phyloP scores from a whole-genome alignment of 2,329 filamentous ascomycete species.

The Xylariaceae sp. region DNA sequence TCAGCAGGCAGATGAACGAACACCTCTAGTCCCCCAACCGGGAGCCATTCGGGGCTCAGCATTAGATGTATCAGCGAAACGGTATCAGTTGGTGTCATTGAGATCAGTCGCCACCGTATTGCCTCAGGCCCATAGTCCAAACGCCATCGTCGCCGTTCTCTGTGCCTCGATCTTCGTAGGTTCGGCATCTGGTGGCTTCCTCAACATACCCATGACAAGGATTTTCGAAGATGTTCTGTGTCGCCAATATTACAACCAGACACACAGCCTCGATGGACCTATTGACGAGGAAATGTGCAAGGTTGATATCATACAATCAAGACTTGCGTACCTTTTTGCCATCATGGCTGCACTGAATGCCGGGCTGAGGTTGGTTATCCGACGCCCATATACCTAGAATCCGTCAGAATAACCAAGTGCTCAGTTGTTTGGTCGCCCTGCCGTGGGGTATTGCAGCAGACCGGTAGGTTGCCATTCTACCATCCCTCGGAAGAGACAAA shows the following conservation, averaged over 20 bases:
- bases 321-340: conserved; percentile 36
- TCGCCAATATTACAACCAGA: conserved; percentile 34
- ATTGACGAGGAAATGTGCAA: conserved; percentile 40
- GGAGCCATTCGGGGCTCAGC: background rate
- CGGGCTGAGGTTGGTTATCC: conserved; percentile 8
- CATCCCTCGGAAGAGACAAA: background rate
- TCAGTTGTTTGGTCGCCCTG: conserved; percentile 34
- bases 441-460: conserved; percentile 40
- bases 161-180: conserved; percentile 31
- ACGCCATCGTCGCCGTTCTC: conserved; percentile 27
- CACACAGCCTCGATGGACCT: conserved; percentile 17
- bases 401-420: too few species aligned
- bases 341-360: conserved; percentile 30
- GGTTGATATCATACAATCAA: conserved; percentile 34
- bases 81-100: background rate
- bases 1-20: conserved; percentile 9
- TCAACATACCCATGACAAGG: conserved; percentile 33
- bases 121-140: conserved; percentile 9
- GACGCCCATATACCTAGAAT: too few species aligned
- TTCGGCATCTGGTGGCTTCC: conserved; percentile 29
- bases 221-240: conserved; percentile 41
- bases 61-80: background rate
- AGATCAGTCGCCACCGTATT: conserved; percentile 1
- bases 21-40: conserved; percentile 6
- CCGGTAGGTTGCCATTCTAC: conserved; percentile 24